These are phyloP conservation scores for Auricularia sp. DNA, from an alignment of 768 basidiomycete species.

Conservation along the genomic window DNA sequence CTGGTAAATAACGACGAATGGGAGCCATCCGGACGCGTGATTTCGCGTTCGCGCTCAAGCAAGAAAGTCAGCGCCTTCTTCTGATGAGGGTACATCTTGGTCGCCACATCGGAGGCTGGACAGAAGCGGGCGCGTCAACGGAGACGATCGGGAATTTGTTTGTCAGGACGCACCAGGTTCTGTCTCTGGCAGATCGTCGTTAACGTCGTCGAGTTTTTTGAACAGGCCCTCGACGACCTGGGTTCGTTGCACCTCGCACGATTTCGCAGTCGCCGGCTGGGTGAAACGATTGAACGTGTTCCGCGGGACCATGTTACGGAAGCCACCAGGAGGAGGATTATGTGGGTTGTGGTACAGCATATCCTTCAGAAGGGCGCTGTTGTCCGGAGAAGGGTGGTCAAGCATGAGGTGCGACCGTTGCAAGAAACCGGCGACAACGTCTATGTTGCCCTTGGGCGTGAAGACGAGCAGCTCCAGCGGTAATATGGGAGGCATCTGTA, in stretches of 20 bases:
- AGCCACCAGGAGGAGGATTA: conserved; percentile 65
- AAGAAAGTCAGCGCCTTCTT: conserved; percentile 96
- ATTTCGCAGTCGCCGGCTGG: conserved; percentile 54
- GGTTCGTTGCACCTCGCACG: conserved; percentile 81
- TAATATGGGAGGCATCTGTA: conserved; percentile 56
- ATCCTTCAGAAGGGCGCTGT: conserved; percentile 36
- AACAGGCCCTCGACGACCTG: conserved; percentile 87
- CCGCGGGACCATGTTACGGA: conserved; percentile 30
- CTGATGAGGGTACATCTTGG: conserved; percentile 91
- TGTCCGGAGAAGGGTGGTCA: conserved; percentile 65
- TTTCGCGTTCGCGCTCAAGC: conserved; percentile 74
- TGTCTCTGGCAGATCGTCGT: conserved; percentile 78
- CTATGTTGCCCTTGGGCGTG: conserved; percentile 89
- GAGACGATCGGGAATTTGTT: conserved; percentile 11
- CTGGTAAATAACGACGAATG: conserved; percentile 66
- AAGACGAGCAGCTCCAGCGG: conserved; percentile 81
- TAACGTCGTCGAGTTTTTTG: conserved; percentile 66
- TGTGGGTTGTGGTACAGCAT: conserved; percentile 86
- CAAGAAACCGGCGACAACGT: conserved; percentile 69
- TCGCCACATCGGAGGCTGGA: conserved; percentile 63
- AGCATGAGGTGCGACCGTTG: conserved; percentile 59
- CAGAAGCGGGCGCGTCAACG: not conserved
- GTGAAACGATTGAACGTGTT: conserved; percentile 38
- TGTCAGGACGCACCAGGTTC: conserved; percentile 57
- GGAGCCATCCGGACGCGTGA: conserved; percentile 41